Conservation (phyloP, 768 basidiomycete genomes). For the Botryobasidium botryosum region DNA sequence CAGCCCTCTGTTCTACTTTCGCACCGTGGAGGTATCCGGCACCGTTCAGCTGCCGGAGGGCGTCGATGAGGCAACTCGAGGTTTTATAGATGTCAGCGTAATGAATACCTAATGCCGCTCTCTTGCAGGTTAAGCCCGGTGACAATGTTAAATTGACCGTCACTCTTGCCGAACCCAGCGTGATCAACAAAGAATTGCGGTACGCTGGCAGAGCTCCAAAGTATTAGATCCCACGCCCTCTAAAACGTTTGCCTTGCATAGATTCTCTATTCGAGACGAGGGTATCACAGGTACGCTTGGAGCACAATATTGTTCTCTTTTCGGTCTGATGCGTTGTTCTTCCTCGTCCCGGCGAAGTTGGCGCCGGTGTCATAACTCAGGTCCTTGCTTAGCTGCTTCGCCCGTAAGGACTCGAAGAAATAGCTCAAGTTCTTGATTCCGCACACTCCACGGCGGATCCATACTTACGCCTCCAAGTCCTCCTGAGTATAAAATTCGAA, state of each 20-base stretch:
- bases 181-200: slow-evolving; percentile 76
- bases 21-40: slow-evolving; percentile 87
- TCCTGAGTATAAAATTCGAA: too few species aligned
- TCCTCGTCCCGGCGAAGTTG: slow-evolving; percentile 36
- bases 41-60: slow-evolving; percentile 72
- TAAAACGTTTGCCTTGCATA: slow-evolving; percentile 13
- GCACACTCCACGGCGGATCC: too few species aligned
- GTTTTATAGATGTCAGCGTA: slow-evolving; percentile 45
- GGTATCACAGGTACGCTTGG: slow-evolving; percentile 80
- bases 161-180: slow-evolving; percentile 66
- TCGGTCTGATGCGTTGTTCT: slow-evolving; percentile 7
- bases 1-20: slow-evolving; percentile 87
- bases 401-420: too few species aligned
- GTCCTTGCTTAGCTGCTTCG: slow-evolving; percentile 33
- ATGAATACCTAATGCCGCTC: too few species aligned
- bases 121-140: slow-evolving; percentile 94
- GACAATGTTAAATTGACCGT: slow-evolving; percentile 93
- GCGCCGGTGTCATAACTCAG: slow-evolving; percentile 87
- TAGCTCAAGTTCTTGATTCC: too few species aligned
- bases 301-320: slow-evolving; percentile 6
- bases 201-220: slow-evolving; percentile 17
- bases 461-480: too few species aligned
- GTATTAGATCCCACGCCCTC: not conserved
- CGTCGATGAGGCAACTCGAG: slow-evolving; percentile 62
- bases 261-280: slow-evolving; percentile 87